A percentile compares a stretch with the other conserved stretches of the same genome.
phyloP scores from a whole-genome alignment of 495 filamentous ascomycete genomes.

The Neurospora hispaniola region DNA sequence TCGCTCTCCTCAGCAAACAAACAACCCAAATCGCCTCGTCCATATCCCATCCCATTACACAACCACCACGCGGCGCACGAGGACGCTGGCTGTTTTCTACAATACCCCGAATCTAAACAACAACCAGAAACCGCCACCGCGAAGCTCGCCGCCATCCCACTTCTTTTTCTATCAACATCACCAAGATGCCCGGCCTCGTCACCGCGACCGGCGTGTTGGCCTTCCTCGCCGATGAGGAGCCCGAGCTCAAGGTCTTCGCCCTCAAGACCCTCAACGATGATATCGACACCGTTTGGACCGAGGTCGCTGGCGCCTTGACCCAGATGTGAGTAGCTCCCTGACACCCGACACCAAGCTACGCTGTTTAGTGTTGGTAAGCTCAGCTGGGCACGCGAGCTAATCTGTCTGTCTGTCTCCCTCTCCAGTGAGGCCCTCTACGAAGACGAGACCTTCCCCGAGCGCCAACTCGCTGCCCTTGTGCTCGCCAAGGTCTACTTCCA shows the following conservation, averaged over 20 bases:
- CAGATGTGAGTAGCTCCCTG: conserved; percentile 63
- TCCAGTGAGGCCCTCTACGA: conserved; percentile 90
- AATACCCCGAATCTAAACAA: background rate
- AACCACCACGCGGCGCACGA: background rate
- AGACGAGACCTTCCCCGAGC: conserved; percentile 87
- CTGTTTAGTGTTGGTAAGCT: conserved; percentile 3
- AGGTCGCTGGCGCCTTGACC: conserved; percentile 82
- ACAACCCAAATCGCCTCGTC: background rate
- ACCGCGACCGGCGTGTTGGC: conserved; percentile 92
- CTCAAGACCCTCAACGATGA: conserved; percentile 88
- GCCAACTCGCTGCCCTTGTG: conserved; percentile 87
- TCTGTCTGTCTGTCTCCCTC: background rate
- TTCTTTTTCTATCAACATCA: background rate
- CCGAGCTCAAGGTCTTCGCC: conserved; percentile 85
- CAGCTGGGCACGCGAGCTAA: conserved; percentile 1
- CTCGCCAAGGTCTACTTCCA: conserved; percentile 98
- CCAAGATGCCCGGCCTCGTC: conserved; percentile 79
- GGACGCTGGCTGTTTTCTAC: background rate
- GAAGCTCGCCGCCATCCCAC: background rate
- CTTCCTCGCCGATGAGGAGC: conserved; percentile 89
- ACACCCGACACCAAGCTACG: background rate
- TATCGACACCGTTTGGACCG: conserved; percentile 93
- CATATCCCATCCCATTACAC: background rate
- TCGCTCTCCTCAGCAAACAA: background rate
- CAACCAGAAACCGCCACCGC: background rate